Percentiles rank a stretch among this genome's conserved stretches.
phyloP scores from a whole-genome alignment of 2,329 filamentous ascomycete genomes.

The Cladosporium sp. region DNA sequence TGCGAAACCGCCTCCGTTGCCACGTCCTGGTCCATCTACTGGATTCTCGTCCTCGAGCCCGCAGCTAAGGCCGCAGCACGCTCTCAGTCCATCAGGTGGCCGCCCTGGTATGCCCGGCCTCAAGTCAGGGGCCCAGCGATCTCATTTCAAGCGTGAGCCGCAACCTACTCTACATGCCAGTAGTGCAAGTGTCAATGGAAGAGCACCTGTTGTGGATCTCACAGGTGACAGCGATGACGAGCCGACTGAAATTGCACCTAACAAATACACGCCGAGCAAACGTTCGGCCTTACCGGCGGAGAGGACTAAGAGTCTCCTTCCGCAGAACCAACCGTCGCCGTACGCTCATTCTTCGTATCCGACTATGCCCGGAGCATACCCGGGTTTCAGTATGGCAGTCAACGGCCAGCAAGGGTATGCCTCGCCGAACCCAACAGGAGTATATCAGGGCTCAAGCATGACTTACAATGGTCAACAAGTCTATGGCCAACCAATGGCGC shows the following conservation, averaged over 20 bases:
- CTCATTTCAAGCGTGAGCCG: background rate
- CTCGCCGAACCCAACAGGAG: background rate
- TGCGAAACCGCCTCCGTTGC: constrained; percentile 18
- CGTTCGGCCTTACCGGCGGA: background rate
- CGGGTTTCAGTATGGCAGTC: constrained; percentile 2
- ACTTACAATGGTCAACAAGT: background rate
- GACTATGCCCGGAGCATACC: constrained; percentile 23
- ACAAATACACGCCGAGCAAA: constrained; percentile 22
- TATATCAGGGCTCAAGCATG: background rate
- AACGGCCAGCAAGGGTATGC: background rate
- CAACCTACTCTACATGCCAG: background rate
- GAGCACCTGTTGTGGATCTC: constrained; percentile 27
- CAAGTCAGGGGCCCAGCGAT: background rate
- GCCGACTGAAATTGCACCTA: constrained; percentile 23
- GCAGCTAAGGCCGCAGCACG: background rate
- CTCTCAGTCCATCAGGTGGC: background rate
- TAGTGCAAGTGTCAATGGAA: background rate
- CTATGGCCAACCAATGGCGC: background rate
- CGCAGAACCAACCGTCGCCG: background rate
- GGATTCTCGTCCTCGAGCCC: background rate
- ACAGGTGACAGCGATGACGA: constrained; percentile 30
- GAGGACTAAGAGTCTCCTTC: background rate
- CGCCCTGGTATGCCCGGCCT: background rate
- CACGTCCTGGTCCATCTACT: constrained; percentile 5
- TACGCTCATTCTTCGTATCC: constrained; percentile 6